A percentile compares a stretch with the other conserved stretches of the same genome.
phyloP scores from a whole-genome alignment of 2,329 filamentous ascomycete genomes.

The Zalaria sp. region DNA sequence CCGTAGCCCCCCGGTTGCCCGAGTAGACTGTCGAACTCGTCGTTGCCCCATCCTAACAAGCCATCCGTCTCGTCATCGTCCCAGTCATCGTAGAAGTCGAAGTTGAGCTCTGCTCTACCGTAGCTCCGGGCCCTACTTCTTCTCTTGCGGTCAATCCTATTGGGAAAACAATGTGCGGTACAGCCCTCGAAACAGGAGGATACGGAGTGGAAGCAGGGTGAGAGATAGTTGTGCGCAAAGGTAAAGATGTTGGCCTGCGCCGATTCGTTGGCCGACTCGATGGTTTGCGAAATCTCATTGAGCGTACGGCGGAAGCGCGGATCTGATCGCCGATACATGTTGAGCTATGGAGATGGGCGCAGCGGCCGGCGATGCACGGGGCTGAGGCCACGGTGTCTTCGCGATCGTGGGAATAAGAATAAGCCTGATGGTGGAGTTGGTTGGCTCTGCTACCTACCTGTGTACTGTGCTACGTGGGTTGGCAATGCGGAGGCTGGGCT shows the following conservation, averaged over 20 bases:
- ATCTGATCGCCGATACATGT: conserved; percentile 52
- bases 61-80: conserved; percentile 52
- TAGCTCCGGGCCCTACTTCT: conserved; percentile 48
- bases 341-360: conserved; percentile 4
- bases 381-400: background rate
- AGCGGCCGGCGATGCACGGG: conserved; percentile 3
- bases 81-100: conserved; percentile 99
- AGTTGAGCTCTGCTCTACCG: conserved; percentile 65
- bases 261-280: conserved; percentile 79
- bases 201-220: conserved; percentile 61
- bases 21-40: conserved; percentile 74
- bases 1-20: conserved; percentile 30
- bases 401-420: no score
- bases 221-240: conserved; percentile 73
- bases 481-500: no score
- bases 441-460: no score
- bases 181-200: conserved; percentile 50
- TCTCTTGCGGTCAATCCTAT: conserved; percentile 58
- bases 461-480: background rate
- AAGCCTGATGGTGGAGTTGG: no score
- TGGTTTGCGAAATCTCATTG: conserved; percentile 82
- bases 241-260: conserved; percentile 85
- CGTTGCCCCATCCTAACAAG: conserved; percentile 63
- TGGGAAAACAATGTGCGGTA: conserved; percentile 59
- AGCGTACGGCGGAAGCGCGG: conserved; percentile 84